Conservation (phyloP, 768 basidiomycete genomes). For the Leccinum incarnatum region DNA sequence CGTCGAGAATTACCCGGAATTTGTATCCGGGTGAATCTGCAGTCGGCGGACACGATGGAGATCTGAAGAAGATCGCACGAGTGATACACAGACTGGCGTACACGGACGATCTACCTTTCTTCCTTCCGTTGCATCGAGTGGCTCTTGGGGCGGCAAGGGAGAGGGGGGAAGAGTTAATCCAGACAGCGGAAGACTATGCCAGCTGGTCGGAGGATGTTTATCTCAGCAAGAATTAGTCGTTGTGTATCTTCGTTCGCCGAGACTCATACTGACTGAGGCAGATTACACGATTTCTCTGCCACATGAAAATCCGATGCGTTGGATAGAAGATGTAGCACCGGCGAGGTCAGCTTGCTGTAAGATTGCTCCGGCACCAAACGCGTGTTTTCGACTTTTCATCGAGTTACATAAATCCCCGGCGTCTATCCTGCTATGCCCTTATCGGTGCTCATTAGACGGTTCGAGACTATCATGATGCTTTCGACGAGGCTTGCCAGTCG, state of each 20-base stretch:
- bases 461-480: slow-evolving; percentile 1
- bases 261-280: no score
- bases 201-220: slow-evolving; percentile 30
- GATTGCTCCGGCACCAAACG: not conserved
- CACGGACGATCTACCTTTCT: slow-evolving; percentile 27
- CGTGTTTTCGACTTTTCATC: slow-evolving; percentile 8
- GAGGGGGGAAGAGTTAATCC: slow-evolving; percentile 23
- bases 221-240: not conserved
- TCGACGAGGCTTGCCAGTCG: not conserved
- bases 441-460: slow-evolving; percentile 5
- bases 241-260: no score
- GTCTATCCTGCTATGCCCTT: not conserved
- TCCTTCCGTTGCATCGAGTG: slow-evolving; percentile 23
- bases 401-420: slow-evolving; percentile 1
- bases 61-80: slow-evolving; percentile 24
- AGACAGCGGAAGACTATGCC: slow-evolving; percentile 25
- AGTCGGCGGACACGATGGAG: slow-evolving; percentile 11
- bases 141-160: slow-evolving; percentile 21
- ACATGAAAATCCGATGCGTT: no score
- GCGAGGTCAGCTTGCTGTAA: no score
- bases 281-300: no score
- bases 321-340: no score
- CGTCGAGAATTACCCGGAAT: slow-evolving; percentile 13
- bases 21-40: slow-evolving; percentile 11
- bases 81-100: slow-evolving; percentile 15